Evolutionary conservation across 2,329 filamentous ascomycete genomes (phyloP), one percentile per base, ranked within the genome.

Genomic region (Akanthomyces lecanii): DNA sequence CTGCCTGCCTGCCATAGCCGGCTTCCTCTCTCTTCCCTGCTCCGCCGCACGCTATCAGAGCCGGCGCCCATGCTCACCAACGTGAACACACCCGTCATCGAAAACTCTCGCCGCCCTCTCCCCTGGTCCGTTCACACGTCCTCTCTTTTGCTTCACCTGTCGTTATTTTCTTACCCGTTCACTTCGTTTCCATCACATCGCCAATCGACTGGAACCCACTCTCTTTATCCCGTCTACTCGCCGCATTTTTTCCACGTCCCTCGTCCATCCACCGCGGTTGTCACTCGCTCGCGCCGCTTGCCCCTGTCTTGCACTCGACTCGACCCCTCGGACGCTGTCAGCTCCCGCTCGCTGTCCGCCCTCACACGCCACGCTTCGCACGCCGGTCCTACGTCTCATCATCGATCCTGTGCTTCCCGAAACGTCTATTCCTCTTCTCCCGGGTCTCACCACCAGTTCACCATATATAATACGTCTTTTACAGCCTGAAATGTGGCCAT

Each of bases 401-500:
- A 28, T 23, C 28, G 38, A 60, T 52, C n/a, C 14, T 45, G 16
- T 48, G 21, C 30, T 44, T 30, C n/a, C 30, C 40, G 44, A n/a
- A 36, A 44, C 30, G 38, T 23, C 36, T 33, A 25, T 14, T 25
- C 11, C 50, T 14, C 28, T 28, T 53, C 33, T 54, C 14, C 30
- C 12, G 33, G 42, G 33, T 6, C 33, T 33, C 44, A 18, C 21
- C 33, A 42, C 33, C 50, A 52, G 55, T 25, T 57, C 44, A 3
- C 48, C 50, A 7, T n/a, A 52, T 40, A 36, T 16, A 42, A 53
- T 28, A 52, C 28, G 14, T 36, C 28, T 21, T 36, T 36, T 11
- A 21, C 28, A 56, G 30, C 36, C 54, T 33, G 71, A 67, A 54
- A 75, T 75, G 73, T 72, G 68, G 72, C 66, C 68, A 75, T 76